Evolutionary conservation across 805 yeast genomes (phyloP), one percentile per base, ranked within the genome.

Genomic region (Hanseniaspora occidentalis): DNA sequence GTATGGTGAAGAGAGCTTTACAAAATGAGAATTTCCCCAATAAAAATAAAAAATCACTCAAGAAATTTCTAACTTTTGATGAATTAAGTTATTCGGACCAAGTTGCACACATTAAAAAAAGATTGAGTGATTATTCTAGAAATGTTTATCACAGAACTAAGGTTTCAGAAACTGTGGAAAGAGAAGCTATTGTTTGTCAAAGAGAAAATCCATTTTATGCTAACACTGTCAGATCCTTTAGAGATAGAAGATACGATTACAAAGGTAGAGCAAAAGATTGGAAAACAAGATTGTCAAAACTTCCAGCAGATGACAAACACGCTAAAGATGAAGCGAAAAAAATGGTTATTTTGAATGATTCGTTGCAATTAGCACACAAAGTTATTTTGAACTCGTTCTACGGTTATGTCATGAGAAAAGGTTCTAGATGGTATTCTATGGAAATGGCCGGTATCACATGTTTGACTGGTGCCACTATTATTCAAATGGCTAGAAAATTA

Each of bases 391-490:
- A 92, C 55, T 89, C 97, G 0, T 92, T 92, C 57, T 92, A 92
- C 53, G 99, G 99, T 38, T 92, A 92, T 53, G 98, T 92, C 11
- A 92, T 92, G 98, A 75, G 99, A 61, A 92, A 92, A 53, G 99
- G 98, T 31, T 92, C 98, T 0, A 71, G 99, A 45, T 92, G 99
- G 99, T 92, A 88, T 53, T 92, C 98, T 0, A 86, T 92, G 92
- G 98, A 92, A 60, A 92, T 94, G 98, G 99, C 98, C 0, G 99
- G 99, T 47, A 92, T 92, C 16, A 92, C 99, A 0, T 94, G 98
- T 70, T 69, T 88, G 37, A 92, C 98, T 0, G 99, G 99, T 40
- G 96, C 98, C 1, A 85, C 95, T 0, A 92, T 92, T 51, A 92
- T 92, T 66, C 97, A 94, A 61, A 83, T 89, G 92, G 99, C 99